Conservation (phyloP, 192 early-diverging fungal genomes). For the Coemansia sp. region DNA sequence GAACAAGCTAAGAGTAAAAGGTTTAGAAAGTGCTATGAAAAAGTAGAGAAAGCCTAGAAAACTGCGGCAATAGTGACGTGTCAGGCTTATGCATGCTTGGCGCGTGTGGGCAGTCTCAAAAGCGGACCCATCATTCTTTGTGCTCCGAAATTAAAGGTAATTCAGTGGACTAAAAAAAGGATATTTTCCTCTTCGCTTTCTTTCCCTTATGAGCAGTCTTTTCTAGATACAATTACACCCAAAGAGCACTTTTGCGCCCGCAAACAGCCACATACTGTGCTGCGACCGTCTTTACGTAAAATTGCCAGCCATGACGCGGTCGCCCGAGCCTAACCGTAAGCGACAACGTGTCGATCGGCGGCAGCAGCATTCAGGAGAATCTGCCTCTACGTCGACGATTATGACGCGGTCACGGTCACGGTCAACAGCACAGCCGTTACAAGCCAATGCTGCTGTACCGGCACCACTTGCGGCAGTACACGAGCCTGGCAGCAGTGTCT, state of each 20-base stretch:
- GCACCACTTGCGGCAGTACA: neutral
- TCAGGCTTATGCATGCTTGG: neutral
- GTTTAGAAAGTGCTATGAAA: neutral
- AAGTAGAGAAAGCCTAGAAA: neutral
- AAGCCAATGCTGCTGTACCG: neutral
- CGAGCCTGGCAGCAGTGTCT: neutral
- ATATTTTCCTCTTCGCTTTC: neutral
- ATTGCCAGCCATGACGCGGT: slow-evolving; percentile 24
- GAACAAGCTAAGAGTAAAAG: neutral
- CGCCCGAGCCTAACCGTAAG: slow-evolving; percentile 40
- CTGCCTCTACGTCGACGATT: slow-evolving; percentile 23
- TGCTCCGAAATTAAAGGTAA: neutral
- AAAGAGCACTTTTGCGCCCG: slow-evolving; percentile 2
- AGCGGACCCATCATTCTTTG: slow-evolving; percentile 12
- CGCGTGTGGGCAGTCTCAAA: neutral
- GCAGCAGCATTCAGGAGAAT: slow-evolving; percentile 9
- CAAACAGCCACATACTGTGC: neutral
- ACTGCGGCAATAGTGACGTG: slow-evolving; percentile 11
- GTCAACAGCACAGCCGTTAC: slow-evolving; percentile 21
- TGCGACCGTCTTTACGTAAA: neutral
- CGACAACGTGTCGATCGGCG: slow-evolving; percentile 32
- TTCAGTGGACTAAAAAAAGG: neutral
- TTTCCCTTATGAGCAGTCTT: neutral
- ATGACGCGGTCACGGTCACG: slow-evolving; percentile 47
- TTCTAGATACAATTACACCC: neutral